phyloP scores from a whole-genome alignment of 2,329 filamentous ascomycete genomes.

The Claviceps africana region DNA sequence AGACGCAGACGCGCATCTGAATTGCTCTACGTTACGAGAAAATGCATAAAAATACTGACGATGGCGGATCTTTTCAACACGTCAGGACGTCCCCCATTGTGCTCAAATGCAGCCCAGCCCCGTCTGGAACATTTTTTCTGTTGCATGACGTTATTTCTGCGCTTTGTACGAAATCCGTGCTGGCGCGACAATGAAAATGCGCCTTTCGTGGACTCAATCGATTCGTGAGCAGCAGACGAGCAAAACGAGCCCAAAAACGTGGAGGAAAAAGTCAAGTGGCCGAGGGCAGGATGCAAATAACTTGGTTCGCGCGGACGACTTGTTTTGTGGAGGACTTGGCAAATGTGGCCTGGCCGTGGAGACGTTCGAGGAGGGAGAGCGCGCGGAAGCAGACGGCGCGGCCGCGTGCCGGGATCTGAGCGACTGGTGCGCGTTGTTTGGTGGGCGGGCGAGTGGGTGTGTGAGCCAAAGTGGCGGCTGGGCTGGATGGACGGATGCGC shows the following conservation, averaged over 20 bases:
- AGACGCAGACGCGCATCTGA: background rate
- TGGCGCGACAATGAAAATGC: background rate
- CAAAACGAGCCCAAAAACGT: slow-evolving; percentile 54
- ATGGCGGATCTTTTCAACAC: background rate
- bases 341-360: background rate
- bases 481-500: too few relatives aligned
- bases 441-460: background rate
- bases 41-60: background rate
- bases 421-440: slow-evolving; percentile 1
- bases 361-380: slow-evolving; percentile 3
- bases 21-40: background rate
- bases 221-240: slow-evolving; percentile 30
- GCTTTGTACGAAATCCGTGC: background rate
- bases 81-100: background rate
- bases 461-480: background rate
- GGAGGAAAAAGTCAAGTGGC: slow-evolving; percentile 18
- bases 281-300: background rate
- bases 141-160: background rate
- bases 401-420: slow-evolving; percentile 3
- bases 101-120: background rate
- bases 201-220: slow-evolving; percentile 8
- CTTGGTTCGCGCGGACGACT: slow-evolving; percentile 3
- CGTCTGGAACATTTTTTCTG: background rate
- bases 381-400: slow-evolving; percentile 6
- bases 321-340: slow-evolving; percentile 6